A percentile compares a stretch with the other conserved stretches of the same genome.
Evolutionary conservation across 1,284 basidiomycete genomes (phyloP).

Genomic region (Bjerkandera adusta): DNA sequence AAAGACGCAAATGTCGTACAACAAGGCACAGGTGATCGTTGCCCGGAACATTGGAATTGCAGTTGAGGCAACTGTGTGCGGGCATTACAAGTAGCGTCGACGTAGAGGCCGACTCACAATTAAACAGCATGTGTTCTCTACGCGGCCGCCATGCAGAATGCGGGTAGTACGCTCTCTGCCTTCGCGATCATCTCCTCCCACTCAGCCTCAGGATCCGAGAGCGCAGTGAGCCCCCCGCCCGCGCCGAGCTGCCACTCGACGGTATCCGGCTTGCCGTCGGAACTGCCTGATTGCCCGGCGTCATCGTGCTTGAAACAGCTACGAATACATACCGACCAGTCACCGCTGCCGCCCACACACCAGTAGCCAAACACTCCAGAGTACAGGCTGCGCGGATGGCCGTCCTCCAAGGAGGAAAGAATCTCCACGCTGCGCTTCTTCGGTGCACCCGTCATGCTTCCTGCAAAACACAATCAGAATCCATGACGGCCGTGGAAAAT

Average conservation of each 20-base stretch:
- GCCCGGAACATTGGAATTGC: no score
- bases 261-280: not conserved
- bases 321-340: conserved; percentile 96
- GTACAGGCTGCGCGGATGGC: conserved; percentile 74
- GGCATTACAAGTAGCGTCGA: no score
- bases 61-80: no score
- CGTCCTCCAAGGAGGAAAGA: conserved; percentile 84
- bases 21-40: no score
- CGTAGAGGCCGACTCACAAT: conserved; percentile 3
- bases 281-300: conserved; percentile 8
- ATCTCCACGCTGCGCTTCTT: conserved; percentile 94
- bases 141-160: conserved; percentile 41
- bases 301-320: conserved; percentile 82
- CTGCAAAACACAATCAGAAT: conserved; percentile 35
- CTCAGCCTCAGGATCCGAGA: conserved; percentile 84
- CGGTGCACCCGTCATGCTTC: conserved; percentile 97
- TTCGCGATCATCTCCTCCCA: conserved; percentile 96
- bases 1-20: no score
- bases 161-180: conserved; percentile 66
- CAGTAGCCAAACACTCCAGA: conserved; percentile 96
- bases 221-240: conserved; percentile 93
- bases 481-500: not conserved
- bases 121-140: not conserved
- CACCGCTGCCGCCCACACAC: conserved; percentile 84
- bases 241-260: conserved; percentile 78